Base-by-base conservation (phyloP, 768 basidiomycete genomes). In the Candolleomyces eurysporus region DNA sequence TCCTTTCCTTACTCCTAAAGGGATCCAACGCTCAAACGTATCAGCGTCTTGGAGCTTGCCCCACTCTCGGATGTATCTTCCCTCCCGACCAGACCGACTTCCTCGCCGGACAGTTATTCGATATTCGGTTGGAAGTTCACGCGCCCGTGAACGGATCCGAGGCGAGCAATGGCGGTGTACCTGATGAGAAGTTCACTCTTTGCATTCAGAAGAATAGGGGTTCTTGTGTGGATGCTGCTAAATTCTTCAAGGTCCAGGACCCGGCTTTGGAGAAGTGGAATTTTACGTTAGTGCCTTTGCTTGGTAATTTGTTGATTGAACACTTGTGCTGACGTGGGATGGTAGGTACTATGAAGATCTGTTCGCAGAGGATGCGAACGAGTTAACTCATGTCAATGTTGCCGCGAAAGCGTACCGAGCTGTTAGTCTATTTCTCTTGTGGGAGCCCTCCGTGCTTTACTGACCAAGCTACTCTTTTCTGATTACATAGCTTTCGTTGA, bases 51-150 rank as follows among this genome's bases (percentile, higher is more conserved):
- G 78, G 79, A 9, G 66, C 72, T 42, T 80, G 79, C 58, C 77
- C 78, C 1, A 76, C 68, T 22, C 69, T 80, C 13, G 78, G 78
- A 42, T 79, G 78, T 52, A 67, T 79, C 16, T 76, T 80, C 60
- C 79, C 78, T 26, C 79, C 79, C 21, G 78, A 80, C 64, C 79
- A 78, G 58, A 76, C 75, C 40, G 77, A 79, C 56, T 80, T 80
- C 67, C 67, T 77, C 30, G 69, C 75, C 42, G 78, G 78, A 17
- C 78, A 79, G 62, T 68, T 76, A 36, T 80, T 79, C 63, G 79
- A 79, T 58, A 73, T 80, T 58, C 74, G 78, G 13, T 64, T 79
- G 22, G 78, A 80, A 59, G 73, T 78, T 4, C 78, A 80, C 56
- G 77, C 79, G 5, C 79, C 78, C n/a, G 67, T 75, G 31, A 77